These are phyloP conservation scores for Myriosclerotinia duriaeana DNA, from an alignment of 2,329 filamentous ascomycete genomes.

Conservation along the genomic window DNA sequence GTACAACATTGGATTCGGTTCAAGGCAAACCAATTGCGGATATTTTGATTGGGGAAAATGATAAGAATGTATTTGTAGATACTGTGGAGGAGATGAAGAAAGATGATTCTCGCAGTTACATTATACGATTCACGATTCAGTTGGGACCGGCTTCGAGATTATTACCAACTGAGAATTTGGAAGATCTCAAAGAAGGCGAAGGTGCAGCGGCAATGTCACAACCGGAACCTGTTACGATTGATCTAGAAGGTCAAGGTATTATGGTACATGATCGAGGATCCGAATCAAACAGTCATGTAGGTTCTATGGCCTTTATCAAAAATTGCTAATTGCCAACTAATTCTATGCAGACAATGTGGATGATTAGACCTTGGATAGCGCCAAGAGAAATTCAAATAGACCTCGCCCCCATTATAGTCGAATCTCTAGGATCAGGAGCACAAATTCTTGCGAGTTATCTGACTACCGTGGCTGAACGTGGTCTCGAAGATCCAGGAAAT, in stretches of 20 bases:
- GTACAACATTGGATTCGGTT: slow-evolving; percentile 70
- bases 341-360: slow-evolving; percentile 87
- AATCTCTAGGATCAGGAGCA: slow-evolving; percentile 89
- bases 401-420: slow-evolving; percentile 82
- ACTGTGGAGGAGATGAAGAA: slow-evolving; percentile 85
- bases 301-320: slow-evolving; percentile 42
- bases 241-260: slow-evolving; percentile 94
- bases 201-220: slow-evolving; percentile 39
- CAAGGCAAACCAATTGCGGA: slow-evolving; percentile 77
- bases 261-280: slow-evolving; percentile 93
- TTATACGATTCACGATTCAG: slow-evolving; percentile 75
- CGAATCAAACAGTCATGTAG: slow-evolving; percentile 85
- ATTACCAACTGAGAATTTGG: slow-evolving; percentile 44
- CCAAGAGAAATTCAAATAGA: slow-evolving; percentile 95
- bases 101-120: slow-evolving; percentile 89
- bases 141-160: slow-evolving; percentile 70
- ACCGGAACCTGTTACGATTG: slow-evolving; percentile 55
- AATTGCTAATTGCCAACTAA: slow-evolving; percentile 37
- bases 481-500: slow-evolving; percentile 70
- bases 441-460: slow-evolving; percentile 94
- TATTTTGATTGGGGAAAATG: slow-evolving; percentile 67
- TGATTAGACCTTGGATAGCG: slow-evolving; percentile 87
- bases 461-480: slow-evolving; percentile 81
- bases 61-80: slow-evolving; percentile 77
- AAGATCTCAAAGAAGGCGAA: slow-evolving; percentile 30